phyloP scores from a whole-genome alignment of 352 stramenopile genomes.

The Halophytophthora polymorphica region DNA sequence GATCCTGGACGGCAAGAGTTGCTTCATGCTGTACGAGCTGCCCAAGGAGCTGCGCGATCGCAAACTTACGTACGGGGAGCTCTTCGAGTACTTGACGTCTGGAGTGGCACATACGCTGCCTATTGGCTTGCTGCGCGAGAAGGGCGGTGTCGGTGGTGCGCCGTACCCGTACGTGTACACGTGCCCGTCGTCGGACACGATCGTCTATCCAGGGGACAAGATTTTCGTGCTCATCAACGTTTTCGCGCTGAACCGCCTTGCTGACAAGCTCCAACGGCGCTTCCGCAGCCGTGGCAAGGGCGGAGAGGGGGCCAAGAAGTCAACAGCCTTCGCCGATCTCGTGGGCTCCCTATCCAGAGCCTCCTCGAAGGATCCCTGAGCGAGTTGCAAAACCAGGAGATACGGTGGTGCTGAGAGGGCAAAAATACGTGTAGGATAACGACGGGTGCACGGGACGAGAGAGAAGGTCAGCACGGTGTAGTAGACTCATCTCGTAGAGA shows the following conservation, averaged over 20 bases:
- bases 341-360: slow-evolving; percentile 14
- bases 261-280: slow-evolving; percentile 70
- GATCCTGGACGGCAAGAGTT: slow-evolving; percentile 82
- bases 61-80: slow-evolving; percentile 56
- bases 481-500: no score
- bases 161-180: slow-evolving; percentile 84
- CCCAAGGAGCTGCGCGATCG: slow-evolving; percentile 48
- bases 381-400: no score
- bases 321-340: slow-evolving; percentile 18
- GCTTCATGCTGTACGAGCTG: slow-evolving; percentile 81
- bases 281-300: slow-evolving; percentile 48
- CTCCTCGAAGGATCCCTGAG: no score
- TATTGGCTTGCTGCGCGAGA: slow-evolving; percentile 66
- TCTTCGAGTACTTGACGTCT: slow-evolving; percentile 79
- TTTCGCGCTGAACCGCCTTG: slow-evolving; percentile 61
- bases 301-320: slow-evolving; percentile 1
- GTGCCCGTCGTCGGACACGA: slow-evolving; percentile 50
- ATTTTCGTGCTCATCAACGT: slow-evolving; percentile 83
- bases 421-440: no score
- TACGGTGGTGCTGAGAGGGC: no score
- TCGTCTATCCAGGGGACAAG: slow-evolving; percentile 72
- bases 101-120: slow-evolving; percentile 69
- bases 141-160: slow-evolving; percentile 40
- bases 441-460: no score
- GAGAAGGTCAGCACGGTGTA: no score